A percentile compares a stretch with the other conserved stretches of the same genome.
Evolutionary conservation across 176 grass and related monocot species (phyloP).

Genomic region (Lolium perenne): DNA sequence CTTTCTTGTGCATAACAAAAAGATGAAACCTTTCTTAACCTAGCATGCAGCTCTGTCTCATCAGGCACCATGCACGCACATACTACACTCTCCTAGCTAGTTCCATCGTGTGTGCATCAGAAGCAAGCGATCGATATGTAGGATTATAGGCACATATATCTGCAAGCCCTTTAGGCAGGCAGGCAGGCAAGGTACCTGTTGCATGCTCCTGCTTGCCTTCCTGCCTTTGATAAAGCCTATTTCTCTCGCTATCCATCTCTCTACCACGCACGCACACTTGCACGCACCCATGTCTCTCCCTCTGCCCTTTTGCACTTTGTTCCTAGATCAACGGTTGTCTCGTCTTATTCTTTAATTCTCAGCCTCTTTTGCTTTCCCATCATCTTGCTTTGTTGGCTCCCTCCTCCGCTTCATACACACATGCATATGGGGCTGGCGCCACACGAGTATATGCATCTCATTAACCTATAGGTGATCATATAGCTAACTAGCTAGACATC

Average conservation of each 20-base stretch:
- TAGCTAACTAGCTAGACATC: constrained; percentile 17
- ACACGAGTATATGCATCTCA: constrained; percentile 22
- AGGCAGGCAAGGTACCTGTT: constrained; percentile 43
- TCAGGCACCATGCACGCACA: constrained; percentile 1
- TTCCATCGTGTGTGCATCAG: neutral
- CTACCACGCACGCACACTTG: constrained; percentile 36
- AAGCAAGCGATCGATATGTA: constrained; percentile 27
- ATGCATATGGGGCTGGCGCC: constrained; percentile 10
- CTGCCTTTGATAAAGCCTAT: constrained; percentile 65
- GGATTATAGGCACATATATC: constrained; percentile 34
- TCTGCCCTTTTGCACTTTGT: constrained; percentile 54
- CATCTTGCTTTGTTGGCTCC: constrained; percentile 33
- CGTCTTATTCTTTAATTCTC: constrained; percentile 57
- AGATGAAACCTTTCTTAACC: constrained; percentile 54
- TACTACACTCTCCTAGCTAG: constrained; percentile 2
- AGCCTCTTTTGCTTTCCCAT: constrained; percentile 47
- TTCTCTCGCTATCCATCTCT: constrained; percentile 26
- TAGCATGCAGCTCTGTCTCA: constrained; percentile 14
- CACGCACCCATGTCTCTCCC: constrained; percentile 56
- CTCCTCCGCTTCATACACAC: constrained; percentile 11
- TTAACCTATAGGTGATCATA: constrained; percentile 28
- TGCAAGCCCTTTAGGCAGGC: constrained; percentile 41
- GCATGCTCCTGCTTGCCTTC: constrained; percentile 29
- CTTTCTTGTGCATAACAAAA: constrained; percentile 54
- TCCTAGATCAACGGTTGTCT: constrained; percentile 60